Evolutionary conservation across 805 yeast species (phyloP).

Genomic region (Lachancea nothofagi): DNA sequence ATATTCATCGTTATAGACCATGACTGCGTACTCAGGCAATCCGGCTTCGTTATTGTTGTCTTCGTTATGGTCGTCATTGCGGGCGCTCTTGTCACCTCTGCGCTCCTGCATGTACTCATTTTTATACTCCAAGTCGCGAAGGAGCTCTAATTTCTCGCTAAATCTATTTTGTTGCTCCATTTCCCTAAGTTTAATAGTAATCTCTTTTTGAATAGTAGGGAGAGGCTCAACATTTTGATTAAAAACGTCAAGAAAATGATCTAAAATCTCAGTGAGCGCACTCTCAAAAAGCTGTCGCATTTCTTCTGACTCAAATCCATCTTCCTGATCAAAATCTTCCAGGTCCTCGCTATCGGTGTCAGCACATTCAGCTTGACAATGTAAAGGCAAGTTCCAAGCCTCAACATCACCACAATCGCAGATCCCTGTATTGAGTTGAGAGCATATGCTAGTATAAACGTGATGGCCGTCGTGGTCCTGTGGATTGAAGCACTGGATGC

Average conservation of each 20-base stretch:
- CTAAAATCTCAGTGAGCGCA: constrained; percentile 33
- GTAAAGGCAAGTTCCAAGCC: constrained; percentile 50
- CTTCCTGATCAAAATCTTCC: constrained; percentile 24
- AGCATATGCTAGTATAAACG: constrained; percentile 47
- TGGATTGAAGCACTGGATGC: constrained; percentile 65
- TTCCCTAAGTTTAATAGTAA: constrained; percentile 27
- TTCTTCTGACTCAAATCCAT: constrained; percentile 13
- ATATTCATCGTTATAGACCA: constrained; percentile 76
- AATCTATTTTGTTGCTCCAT: constrained; percentile 22
- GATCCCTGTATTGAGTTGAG: constrained; percentile 47
- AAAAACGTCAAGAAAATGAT: constrained; percentile 39
- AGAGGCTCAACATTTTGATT: constrained; percentile 33
- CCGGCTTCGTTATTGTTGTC: neutral
- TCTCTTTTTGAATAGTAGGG: constrained; percentile 28
- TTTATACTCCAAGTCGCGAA: constrained; percentile 17
- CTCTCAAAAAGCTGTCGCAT: constrained; percentile 20
- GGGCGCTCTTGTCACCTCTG: neutral
- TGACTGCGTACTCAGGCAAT: constrained; percentile 39
- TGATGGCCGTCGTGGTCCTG: constrained; percentile 64
- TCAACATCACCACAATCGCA: constrained; percentile 72
- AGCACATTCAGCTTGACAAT: constrained; percentile 42
- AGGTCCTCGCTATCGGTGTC: constrained; percentile 8
- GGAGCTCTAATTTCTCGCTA: constrained; percentile 17
- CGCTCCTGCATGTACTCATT: constrained; percentile 13
- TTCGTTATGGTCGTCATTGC: neutral